These are phyloP conservation scores for Cystofilobasidium capitatum DNA, from an alignment of 768 basidiomycete species.

Conservation along the genomic window DNA sequence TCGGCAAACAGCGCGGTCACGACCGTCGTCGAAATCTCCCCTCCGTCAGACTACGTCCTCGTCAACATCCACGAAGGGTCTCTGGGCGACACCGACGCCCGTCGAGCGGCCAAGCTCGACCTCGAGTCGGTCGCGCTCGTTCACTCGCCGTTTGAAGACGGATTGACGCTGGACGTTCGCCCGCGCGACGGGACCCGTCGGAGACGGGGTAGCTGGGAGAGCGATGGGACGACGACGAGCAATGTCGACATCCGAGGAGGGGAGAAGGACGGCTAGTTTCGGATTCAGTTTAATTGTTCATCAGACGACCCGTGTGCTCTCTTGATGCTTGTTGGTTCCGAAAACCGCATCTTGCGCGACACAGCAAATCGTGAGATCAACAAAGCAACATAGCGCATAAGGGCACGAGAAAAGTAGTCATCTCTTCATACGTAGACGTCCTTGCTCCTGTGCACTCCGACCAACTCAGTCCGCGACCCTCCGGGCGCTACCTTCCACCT, in stretches of 20 bases:
- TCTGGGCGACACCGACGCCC: background rate
- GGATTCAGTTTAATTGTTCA: no score
- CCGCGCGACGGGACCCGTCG: no score
- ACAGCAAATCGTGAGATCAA: no score
- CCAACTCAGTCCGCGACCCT: background rate
- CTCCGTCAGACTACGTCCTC: background rate
- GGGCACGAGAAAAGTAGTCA: no score
- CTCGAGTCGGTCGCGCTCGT: background rate
- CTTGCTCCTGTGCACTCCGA: background rate
- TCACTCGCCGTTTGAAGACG: background rate
- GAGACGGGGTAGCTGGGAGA: background rate
- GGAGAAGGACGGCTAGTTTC: no score
- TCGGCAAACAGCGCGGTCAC: background rate
- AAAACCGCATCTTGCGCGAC: no score
- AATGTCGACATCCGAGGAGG: no score
- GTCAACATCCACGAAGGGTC: background rate
- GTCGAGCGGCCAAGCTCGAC: background rate
- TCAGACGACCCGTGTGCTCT: no score
- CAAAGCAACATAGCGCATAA: no score
- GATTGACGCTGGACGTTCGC: background rate
- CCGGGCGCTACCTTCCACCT: conserved; percentile 46
- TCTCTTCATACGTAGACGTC: background rate
- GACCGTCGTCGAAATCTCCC: background rate
- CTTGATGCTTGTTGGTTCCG: no score
- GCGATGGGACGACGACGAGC: background rate